A percentile compares a stretch with the other conserved stretches of the same genome.
These are phyloP conservation scores for Neurospora discreta DNA, from an alignment of 495 filamentous ascomycete genomes.

Conservation along the genomic window DNA sequence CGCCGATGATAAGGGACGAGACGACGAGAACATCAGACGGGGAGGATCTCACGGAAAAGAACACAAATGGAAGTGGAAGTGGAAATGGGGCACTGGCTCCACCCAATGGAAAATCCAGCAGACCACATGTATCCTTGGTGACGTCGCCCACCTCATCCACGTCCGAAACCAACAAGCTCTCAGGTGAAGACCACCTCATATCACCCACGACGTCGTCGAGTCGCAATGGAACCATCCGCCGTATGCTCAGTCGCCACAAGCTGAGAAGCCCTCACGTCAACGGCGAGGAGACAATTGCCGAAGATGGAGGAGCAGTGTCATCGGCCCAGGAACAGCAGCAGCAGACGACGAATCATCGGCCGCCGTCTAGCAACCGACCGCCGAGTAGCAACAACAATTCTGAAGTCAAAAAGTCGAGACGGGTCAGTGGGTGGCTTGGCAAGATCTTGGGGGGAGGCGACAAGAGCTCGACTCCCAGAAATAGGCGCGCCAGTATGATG, in stretches of 20 bases:
- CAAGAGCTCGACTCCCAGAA: background rate
- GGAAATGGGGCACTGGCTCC: conserved; percentile 3
- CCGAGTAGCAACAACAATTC: background rate
- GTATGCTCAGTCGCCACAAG: conserved; percentile 33
- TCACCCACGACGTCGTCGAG: conserved; percentile 32
- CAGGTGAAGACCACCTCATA: conserved; percentile 30
- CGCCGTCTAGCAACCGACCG: background rate
- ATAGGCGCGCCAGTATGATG: conserved; percentile 20
- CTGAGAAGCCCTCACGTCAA: conserved; percentile 36
- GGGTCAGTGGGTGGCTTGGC: conserved; percentile 39
- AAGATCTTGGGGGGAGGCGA: conserved; percentile 27
- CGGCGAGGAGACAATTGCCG: conserved; percentile 10
- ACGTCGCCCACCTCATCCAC: conserved; percentile 15
- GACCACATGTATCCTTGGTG: conserved; percentile 22
- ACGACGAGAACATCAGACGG: conserved; percentile 22
- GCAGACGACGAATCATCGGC: background rate
- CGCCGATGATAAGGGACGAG: conserved; percentile 32
- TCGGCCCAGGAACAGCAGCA: conserved; percentile 24
- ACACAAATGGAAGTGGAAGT: background rate
- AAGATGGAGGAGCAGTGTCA: conserved; percentile 6
- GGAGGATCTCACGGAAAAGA: conserved; percentile 6
- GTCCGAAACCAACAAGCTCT: conserved; percentile 25
- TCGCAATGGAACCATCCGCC: conserved; percentile 34
- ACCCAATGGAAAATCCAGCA: conserved; percentile 22
- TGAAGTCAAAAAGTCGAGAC: conserved; percentile 24